Conservation (phyloP, 805 yeast genomes). For the Hagleromyces aurorensis region DNA sequence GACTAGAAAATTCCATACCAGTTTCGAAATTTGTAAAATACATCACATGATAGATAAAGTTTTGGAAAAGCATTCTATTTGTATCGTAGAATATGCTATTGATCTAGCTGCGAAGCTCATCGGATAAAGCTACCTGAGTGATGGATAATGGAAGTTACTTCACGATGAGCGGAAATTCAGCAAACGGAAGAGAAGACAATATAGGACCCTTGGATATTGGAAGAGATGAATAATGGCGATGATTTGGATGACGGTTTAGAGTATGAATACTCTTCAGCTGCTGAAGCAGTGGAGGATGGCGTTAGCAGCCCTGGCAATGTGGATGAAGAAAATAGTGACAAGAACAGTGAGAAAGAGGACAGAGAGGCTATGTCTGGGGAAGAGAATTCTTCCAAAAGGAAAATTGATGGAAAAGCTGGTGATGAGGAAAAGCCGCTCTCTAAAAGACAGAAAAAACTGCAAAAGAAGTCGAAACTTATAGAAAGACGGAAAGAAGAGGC, state of each 20-base stretch:
- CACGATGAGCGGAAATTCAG: too few species aligned
- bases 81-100: too few species aligned
- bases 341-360: constrained; percentile 14
- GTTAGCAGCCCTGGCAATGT: constrained; percentile 20
- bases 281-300: constrained; percentile 28
- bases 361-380: constrained; percentile 4
- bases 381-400: constrained; percentile 19
- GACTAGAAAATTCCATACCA: too few species aligned
- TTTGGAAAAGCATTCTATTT: too few species aligned
- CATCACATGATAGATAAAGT: too few species aligned
- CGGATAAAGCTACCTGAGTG: too few species aligned
- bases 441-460: constrained; percentile 28
- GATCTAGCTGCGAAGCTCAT: too few species aligned
- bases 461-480: constrained; percentile 37
- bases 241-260: constrained; percentile 75
- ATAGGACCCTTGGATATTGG: too few species aligned
- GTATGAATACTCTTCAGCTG: constrained; percentile 40
- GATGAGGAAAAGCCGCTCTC: constrained; percentile 12
- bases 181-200: too few species aligned
- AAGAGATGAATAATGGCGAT: constrained; percentile 45
- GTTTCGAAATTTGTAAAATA: too few species aligned
- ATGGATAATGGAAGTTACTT: too few species aligned
- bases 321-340: constrained; percentile 13
- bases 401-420: constrained; percentile 24
- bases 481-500: constrained; percentile 60